phyloP scores from a whole-genome alignment of 2,329 filamentous ascomycete genomes.

The Pseudogymnoascus sp. region DNA sequence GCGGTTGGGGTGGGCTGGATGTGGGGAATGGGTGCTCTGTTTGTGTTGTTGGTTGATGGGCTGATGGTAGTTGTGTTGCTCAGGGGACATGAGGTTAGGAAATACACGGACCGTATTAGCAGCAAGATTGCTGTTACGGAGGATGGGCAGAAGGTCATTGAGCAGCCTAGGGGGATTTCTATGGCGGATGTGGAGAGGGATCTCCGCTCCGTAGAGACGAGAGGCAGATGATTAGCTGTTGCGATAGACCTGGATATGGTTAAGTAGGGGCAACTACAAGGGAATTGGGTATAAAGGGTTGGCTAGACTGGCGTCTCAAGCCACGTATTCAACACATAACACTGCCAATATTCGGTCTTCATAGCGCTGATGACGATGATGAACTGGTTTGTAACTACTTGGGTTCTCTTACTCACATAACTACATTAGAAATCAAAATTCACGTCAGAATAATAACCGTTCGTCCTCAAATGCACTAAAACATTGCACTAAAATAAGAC shows the following conservation, averaged over 20 bases:
- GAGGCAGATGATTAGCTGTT: not conserved
- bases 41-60: not conserved
- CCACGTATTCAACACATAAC: not conserved
- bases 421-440: not conserved
- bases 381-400: not conserved
- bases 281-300: not conserved
- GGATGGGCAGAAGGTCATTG: not conserved
- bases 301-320: not conserved
- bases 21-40: not conserved
- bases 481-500: not conserved
- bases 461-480: not conserved
- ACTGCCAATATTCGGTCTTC: not conserved
- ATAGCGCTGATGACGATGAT: not conserved
- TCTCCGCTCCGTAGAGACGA: not conserved
- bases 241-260: not conserved
- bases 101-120: not conserved
- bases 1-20: not conserved
- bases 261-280: not conserved
- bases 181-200: constrained; percentile 52
- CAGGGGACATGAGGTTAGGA: not conserved
- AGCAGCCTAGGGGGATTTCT: constrained; percentile 75
- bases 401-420: not conserved
- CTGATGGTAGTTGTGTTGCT: not conserved
- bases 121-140: not conserved
- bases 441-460: not conserved